phyloP scores from a whole-genome alignment of 306 rosid genomes.

The Citrullus amarus region DNA sequence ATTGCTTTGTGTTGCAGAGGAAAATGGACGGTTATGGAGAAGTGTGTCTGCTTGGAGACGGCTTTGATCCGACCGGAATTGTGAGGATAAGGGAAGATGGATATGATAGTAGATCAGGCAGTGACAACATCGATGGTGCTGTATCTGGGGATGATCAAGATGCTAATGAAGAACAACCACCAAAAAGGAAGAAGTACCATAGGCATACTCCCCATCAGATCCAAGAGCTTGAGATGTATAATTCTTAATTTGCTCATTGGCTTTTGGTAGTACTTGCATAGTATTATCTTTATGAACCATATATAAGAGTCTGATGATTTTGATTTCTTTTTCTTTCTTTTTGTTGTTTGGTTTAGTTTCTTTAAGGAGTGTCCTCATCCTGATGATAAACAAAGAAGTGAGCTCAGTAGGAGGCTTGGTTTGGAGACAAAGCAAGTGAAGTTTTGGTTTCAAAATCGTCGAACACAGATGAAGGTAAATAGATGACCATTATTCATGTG shows the following conservation, averaged over 20 bases:
- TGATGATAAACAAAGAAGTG: constrained; percentile 83
- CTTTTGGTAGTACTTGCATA: background rate
- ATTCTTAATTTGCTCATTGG: background rate
- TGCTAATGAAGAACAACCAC: constrained; percentile 33
- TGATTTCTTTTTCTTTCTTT: background rate
- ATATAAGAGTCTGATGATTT: background rate
- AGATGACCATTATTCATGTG: background rate
- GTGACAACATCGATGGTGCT: constrained; percentile 57
- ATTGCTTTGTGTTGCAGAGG: constrained; percentile 29
- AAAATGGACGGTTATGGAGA: constrained; percentile 58
- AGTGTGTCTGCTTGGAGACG: constrained; percentile 41
- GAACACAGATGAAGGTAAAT: constrained; percentile 89
- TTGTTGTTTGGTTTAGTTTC: constrained; percentile 40
- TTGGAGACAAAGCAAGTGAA: constrained; percentile 81
- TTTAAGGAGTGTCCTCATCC: constrained; percentile 88
- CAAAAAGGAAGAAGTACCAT: constrained; percentile 68
- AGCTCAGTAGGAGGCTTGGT: constrained; percentile 55
- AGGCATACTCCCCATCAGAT: constrained; percentile 79
- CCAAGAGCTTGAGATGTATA: constrained; percentile 79
- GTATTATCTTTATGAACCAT: background rate
- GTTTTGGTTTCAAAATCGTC: constrained; percentile 90
- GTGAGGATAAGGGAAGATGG: constrained; percentile 63
- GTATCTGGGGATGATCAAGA: constrained; percentile 76
- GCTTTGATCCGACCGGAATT: constrained; percentile 34
- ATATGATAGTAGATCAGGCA: constrained; percentile 77